Evolutionary conservation across 805 yeast genomes (phyloP).

Genomic region (Ogataea trehalophila): DNA sequence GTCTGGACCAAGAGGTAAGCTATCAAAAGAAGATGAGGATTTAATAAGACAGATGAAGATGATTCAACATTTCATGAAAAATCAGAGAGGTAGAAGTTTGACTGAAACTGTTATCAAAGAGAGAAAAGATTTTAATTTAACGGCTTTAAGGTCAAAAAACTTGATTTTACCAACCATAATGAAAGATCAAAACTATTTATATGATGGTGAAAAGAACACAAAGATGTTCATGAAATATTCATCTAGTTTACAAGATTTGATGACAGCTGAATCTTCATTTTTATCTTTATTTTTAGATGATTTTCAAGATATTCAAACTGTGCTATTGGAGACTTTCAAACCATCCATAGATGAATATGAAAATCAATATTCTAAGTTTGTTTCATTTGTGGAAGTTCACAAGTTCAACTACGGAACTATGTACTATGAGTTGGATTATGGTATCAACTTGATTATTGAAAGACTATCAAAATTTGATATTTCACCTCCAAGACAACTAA

Average conservation of each 20-base stretch:
- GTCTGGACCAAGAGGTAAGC: conserved; percentile 28
- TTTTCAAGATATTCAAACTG: conserved; percentile 32
- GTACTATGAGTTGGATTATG: conserved; percentile 46
- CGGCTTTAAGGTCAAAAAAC: conserved; percentile 41
- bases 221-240: conserved; percentile 17
- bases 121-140: conserved; percentile 37
- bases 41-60: conserved; percentile 33
- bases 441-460: conserved; percentile 11
- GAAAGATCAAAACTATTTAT: conserved; percentile 28
- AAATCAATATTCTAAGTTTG: conserved; percentile 34
- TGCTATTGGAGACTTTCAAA: conserved; percentile 60
- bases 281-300: conserved; percentile 31
- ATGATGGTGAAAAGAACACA: conserved; percentile 21
- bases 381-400: conserved; percentile 36
- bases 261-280: conserved; percentile 18
- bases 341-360: conserved; percentile 36
- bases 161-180: conserved; percentile 29
- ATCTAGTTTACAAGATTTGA: conserved; percentile 4
- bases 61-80: conserved; percentile 43
- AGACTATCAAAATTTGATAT: conserved; percentile 14
- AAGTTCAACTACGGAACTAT: conserved; percentile 46
- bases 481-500: conserved; percentile 11
- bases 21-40: conserved; percentile 32
- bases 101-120: conserved; percentile 37
- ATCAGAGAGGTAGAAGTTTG: conserved; percentile 23